Conservation (phyloP, 2,329 filamentous ascomycete genomes). For the Penicillium sp. region DNA sequence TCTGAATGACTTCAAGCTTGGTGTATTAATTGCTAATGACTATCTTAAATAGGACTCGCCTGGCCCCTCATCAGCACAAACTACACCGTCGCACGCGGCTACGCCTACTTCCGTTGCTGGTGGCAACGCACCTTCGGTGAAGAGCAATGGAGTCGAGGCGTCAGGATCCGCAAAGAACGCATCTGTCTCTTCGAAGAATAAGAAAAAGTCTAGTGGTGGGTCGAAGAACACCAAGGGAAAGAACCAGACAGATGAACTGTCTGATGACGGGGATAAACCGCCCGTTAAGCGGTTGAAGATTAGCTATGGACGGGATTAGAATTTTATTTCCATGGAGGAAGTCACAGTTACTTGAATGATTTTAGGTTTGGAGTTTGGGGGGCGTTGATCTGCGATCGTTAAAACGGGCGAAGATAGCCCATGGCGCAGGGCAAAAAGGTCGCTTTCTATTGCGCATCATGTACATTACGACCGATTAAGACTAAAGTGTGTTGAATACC, state of each 20-base stretch:
- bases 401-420: not conserved
- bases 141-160: conserved; percentile 23
- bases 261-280: conserved; percentile 41
- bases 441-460: conserved; percentile 1
- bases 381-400: not conserved
- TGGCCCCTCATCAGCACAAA: conserved; percentile 45
- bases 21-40: not conserved
- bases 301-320: conserved; percentile 45
- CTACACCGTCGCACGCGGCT: conserved; percentile 48
- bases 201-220: conserved; percentile 40
- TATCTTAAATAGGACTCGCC: conserved; percentile 39
- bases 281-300: conserved; percentile 47
- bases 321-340: not conserved
- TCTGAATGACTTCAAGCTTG: not conserved
- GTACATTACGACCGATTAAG: conserved; percentile 10
- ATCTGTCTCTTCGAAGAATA: conserved; percentile 39
- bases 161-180: conserved; percentile 15
- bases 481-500: not conserved
- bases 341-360: not conserved
- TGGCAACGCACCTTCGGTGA: conserved; percentile 28
- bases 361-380: conserved; percentile 2
- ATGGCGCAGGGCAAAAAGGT: conserved; percentile 1
- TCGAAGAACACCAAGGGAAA: conserved; percentile 30
- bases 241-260: conserved; percentile 32
- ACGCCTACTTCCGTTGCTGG: conserved; percentile 44